Evolutionary conservation across 2,329 filamentous ascomycete species (phyloP), one percentile per base, ranked within the genome.

Genomic region (Colletotrichum sansevieriae): DNA sequence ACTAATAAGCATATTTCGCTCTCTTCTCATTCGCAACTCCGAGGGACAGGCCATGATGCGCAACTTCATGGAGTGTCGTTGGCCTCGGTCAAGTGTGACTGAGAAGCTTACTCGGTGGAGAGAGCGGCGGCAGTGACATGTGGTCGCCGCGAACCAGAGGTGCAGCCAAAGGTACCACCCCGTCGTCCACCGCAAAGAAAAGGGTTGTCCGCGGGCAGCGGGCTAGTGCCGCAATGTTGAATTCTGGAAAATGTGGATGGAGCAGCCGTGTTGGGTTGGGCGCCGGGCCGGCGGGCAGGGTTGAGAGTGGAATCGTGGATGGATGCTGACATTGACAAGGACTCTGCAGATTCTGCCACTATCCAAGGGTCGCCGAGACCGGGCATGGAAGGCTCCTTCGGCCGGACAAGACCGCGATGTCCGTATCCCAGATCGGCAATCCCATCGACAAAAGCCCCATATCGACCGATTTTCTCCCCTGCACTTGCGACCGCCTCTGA

Each of bases 91-190:
- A 68, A 68, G 55, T 35, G 65, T 68, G 62, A 54, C 55, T 61
- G 66, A 68, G 55, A 65, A 68, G 66, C 66, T 68, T 68, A 65
- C 62, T 68, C 25, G 66, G 66, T 68, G 66, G 66, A 68, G 66
- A 65, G 66, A 65, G 65, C 61, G 33, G 62, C 62, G 35, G 65
- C 47, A n/a, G 62, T 68, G 62, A 68, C 55, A 68, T 66, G 62
- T 62, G 66, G 66, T 44, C 62, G 63, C 62, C 56, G 65, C 55
- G 62, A 60, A 43, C 62, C 52, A 49, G 65, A 65, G 55, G 49
- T 65, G 65, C 65, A 65, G 62, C 46, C 47, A 49, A 55, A 65
- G 41, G 62, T 51, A 68, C 65, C 58, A 33, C 59, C 55, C 66
- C 47, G 56, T 68, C 63, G 63, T 68, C 63, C 56, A 43, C 15